Conservation (phyloP, 1,139 yeast species). For the Debaryomycetaceae sp. region DNA sequence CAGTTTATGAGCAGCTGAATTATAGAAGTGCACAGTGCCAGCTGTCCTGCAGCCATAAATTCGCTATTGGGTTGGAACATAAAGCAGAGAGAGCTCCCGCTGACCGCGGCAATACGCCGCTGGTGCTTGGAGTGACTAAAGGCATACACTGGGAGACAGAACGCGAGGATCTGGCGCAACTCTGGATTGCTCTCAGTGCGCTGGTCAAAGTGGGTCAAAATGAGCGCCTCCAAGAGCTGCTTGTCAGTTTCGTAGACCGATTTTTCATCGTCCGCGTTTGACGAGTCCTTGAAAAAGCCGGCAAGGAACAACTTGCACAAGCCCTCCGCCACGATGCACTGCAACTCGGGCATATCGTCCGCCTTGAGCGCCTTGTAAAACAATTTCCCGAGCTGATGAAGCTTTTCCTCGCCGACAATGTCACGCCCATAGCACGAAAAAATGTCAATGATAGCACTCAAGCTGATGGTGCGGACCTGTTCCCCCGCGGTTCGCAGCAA, state of each 20-base stretch:
- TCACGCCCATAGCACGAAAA: constrained; percentile 65
- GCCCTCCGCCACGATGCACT: constrained; percentile 79
- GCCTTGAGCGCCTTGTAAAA: constrained; percentile 57
- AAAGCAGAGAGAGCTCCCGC: constrained; percentile 58
- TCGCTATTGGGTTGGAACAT: constrained; percentile 35
- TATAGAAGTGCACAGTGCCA: constrained; percentile 44
- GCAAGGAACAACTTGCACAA: constrained; percentile 74
- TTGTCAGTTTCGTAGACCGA: constrained; percentile 20
- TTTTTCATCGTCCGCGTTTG: constrained; percentile 3
- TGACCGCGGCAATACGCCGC: constrained; percentile 48
- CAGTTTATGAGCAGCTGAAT: constrained; percentile 71
- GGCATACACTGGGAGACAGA: constrained; percentile 85
- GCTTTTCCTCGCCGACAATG: constrained; percentile 39
- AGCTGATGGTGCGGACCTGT: constrained; percentile 47
- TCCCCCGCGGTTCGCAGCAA: constrained; percentile 28
- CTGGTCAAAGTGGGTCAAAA: constrained; percentile 70
- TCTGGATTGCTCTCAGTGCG: constrained; percentile 51
- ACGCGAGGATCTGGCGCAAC: constrained; percentile 71
- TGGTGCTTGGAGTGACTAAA: constrained; percentile 73
- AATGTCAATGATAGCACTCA: constrained; percentile 68
- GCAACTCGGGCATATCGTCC: constrained; percentile 52
- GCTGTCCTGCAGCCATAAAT: constrained; percentile 14
- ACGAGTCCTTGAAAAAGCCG: constrained; percentile 57
- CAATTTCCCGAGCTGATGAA: constrained; percentile 40
- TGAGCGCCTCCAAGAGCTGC: constrained; percentile 54